Conservation (phyloP, 192 early-diverging fungal genomes). For the Backusella parvicylindrica region DNA sequence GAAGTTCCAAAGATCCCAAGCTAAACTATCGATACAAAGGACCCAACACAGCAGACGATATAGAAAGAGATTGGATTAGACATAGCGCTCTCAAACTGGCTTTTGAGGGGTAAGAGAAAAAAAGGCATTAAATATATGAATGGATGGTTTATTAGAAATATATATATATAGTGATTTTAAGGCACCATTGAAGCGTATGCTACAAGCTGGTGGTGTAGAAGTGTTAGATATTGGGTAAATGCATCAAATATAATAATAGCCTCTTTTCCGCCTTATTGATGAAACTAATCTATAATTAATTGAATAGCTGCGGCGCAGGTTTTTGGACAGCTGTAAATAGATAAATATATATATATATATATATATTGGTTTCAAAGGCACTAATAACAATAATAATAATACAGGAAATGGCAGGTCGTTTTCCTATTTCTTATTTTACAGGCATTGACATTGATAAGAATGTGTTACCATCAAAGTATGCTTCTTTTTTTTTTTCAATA, state of each 20-base stretch:
- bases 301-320: conserved; percentile 17
- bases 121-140: no score
- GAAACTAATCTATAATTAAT: not conserved
- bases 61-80: conserved; percentile 17
- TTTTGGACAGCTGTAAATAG: conserved; percentile 20
- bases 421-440: conserved; percentile 18
- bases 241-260: not conserved
- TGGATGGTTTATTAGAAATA: no score
- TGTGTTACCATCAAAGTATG: conserved; percentile 12
- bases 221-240: conserved; percentile 27
- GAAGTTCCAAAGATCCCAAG: conserved; percentile 1
- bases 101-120: conserved; percentile 14
- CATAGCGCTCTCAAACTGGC: conserved; percentile 23
- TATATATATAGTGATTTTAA: conserved; percentile 14
- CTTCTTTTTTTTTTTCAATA: not conserved
- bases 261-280: not conserved
- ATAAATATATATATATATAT: no score
- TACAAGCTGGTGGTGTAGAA: conserved; percentile 19
- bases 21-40: not conserved
- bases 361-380: no score
- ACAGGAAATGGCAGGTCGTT: conserved; percentile 18
- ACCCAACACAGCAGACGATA: conserved; percentile 17
- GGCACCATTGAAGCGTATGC: conserved; percentile 12
- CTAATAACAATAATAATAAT: not conserved
- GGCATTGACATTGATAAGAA: conserved; percentile 23